A percentile compares a stretch with the other conserved stretches of the same genome.
Evolutionary conservation across 1,284 basidiomycete species (phyloP).

Genomic region (Fomitopsis palustris): DNA sequence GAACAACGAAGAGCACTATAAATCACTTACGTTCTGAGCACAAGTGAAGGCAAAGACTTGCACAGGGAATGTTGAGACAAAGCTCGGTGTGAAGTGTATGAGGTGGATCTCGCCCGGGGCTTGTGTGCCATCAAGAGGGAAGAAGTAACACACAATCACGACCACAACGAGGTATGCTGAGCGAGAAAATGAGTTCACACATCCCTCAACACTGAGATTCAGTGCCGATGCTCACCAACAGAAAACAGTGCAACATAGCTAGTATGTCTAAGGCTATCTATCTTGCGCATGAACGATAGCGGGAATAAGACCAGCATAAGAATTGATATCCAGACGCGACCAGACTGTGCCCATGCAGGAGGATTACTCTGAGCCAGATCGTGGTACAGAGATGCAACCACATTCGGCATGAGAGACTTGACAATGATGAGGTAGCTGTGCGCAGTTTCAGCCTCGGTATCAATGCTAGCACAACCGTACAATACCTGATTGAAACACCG

Average conservation of each 20-base stretch:
- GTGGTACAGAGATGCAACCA: constrained; percentile 82
- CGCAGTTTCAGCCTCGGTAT: not conserved
- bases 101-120: constrained; percentile 62
- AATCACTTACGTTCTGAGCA: constrained; percentile 74
- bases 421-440: constrained; percentile 88
- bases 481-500: constrained; percentile 89
- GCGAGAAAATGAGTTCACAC: constrained; percentile 7
- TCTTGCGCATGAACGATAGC: constrained; percentile 79
- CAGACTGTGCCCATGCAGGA: constrained; percentile 73
- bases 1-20: not conserved
- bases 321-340: constrained; percentile 80
- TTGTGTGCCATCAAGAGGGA: constrained; percentile 59
- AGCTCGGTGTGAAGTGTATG: constrained; percentile 73
- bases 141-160: constrained; percentile 72
- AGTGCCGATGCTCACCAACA: constrained; percentile 56
- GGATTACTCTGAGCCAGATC: constrained; percentile 66
- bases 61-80: constrained; percentile 88
- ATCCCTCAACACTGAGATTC: no score
- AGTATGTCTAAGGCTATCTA: constrained; percentile 82
- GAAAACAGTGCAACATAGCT: constrained; percentile 87
- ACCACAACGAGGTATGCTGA: constrained; percentile 73
- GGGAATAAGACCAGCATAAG: constrained; percentile 86
- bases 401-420: constrained; percentile 92
- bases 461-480: not conserved
- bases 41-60: constrained; percentile 96